A percentile compares a stretch with the other conserved stretches of the same genome.
These are phyloP conservation scores for Myxozyma lipomycoides DNA, from an alignment of 805 yeast species.

Conservation along the genomic window DNA sequence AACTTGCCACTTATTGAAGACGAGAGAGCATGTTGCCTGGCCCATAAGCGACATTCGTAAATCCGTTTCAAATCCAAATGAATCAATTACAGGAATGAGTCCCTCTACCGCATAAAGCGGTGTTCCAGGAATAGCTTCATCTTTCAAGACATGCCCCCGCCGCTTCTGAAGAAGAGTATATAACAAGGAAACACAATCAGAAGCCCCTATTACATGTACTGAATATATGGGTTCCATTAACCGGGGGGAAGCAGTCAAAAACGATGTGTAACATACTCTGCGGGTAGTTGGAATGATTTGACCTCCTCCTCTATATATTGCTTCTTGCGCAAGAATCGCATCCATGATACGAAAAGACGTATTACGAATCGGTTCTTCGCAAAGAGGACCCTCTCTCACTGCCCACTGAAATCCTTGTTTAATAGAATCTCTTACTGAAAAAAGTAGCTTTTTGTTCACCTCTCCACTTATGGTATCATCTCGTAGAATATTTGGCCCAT, in stretches of 20 bases:
- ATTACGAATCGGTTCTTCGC: slow-evolving; percentile 74
- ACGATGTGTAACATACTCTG: slow-evolving; percentile 77
- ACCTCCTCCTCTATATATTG: slow-evolving; percentile 51
- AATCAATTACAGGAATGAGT: slow-evolving; percentile 79
- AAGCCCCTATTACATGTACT: slow-evolving; percentile 54
- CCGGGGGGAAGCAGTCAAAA: slow-evolving; percentile 72
- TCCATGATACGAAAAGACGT: slow-evolving; percentile 69
- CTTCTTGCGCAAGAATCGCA: slow-evolving; percentile 48
- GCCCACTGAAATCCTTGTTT: slow-evolving; percentile 82
- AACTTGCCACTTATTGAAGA: slow-evolving; percentile 65
- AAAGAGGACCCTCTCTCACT: slow-evolving; percentile 81
- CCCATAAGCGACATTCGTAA: slow-evolving; percentile 74
- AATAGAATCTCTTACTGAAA: slow-evolving; percentile 50
- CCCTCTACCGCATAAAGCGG: slow-evolving; percentile 61
- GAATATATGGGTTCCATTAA: slow-evolving; percentile 77
- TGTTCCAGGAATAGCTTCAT: slow-evolving; percentile 65
- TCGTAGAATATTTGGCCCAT: slow-evolving; percentile 49
- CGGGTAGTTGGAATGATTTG: slow-evolving; percentile 74
- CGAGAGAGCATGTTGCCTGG: slow-evolving; percentile 63
- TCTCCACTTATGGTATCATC: slow-evolving; percentile 77
- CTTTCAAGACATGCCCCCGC: slow-evolving; percentile 59
- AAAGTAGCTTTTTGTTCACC: slow-evolving; percentile 53
- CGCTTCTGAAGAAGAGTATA: slow-evolving; percentile 53
- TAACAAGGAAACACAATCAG: slow-evolving; percentile 47
- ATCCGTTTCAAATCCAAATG: slow-evolving; percentile 86